Base-by-base conservation (phyloP, 2,329 filamentous ascomycete species). In the Neonectria faginata region DNA sequence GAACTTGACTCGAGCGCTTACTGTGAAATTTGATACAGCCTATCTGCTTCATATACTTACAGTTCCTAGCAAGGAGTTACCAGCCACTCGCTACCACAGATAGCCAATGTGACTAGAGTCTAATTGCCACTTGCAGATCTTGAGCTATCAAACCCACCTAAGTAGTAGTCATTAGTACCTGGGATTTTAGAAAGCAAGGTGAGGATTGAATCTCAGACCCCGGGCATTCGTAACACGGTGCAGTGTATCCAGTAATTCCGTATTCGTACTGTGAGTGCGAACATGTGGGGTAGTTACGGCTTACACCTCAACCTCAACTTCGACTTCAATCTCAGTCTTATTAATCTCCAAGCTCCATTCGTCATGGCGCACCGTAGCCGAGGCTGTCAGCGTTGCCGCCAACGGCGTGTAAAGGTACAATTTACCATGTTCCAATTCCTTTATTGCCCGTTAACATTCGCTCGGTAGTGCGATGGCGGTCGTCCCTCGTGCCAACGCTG, bases 401-500 rank as follows among this genome's bases (percentile, higher is more conserved):
- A 42, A 42, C 39, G 39, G n/a, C 39, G 39, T 42, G 39, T 42
- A 20, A 42, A 42, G 39, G 39, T 42, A 2, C 39, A 5, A 4
- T 16, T 42, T 11, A 20, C n/a, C 5, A 18, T 20, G 39, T 10
- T 20, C 3, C 8, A 20, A 42, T 42, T 42, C 7, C 16, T n/a
- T n/a, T 39, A n/a, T n/a, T 16, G 6, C 2, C 36, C 8, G 36
- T 39, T 42, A 42, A 42, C 39, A 20, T 5, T 6, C 3, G n/a
- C 7, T 20, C 9, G 39, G 20, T 11, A 42, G 39, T 42, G 39
- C n/a, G 39, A 42, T 42, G 39, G 39, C 39, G 39, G n/a, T 5
- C 39, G 39, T 42, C 39, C 39, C 8, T 42, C 39, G 39, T 42
- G 39, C 59, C 83, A 85, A 70, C 71, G 73, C 11, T 85, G 83